Percentiles rank a stretch among this genome's conserved stretches.
phyloP scores from a whole-genome alignment of 371 early-diverging fungal species.

The Batkoa obscura region DNA sequence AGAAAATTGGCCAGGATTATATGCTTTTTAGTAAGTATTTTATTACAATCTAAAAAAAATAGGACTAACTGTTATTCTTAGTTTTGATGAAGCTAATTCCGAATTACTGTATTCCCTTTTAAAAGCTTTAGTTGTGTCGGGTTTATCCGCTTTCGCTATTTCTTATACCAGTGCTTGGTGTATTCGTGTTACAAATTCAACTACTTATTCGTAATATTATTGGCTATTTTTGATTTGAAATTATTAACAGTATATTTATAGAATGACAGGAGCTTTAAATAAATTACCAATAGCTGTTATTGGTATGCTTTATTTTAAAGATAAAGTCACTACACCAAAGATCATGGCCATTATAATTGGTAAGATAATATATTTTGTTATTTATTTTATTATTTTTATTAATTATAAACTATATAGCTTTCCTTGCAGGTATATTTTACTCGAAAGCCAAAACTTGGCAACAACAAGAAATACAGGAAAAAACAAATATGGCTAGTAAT shows the following conservation, averaged over 20 bases:
- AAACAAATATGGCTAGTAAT: not conserved
- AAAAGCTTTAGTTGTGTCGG: conserved; percentile 10
- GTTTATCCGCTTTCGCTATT: conserved; percentile 80
- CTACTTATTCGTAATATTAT: conserved; percentile 51
- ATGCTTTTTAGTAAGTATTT: conserved; percentile 28
- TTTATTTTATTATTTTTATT: not conserved
- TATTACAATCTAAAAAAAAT: not conserved
- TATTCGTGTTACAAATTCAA: conserved; percentile 83
- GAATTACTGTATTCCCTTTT: not conserved
- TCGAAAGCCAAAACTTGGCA: conserved; percentile 9
- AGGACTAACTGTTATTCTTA: not conserved
- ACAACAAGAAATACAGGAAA: not conserved
- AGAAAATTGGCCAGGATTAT: conserved; percentile 49
- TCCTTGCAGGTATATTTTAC: conserved; percentile 10
- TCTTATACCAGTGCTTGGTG: conserved; percentile 89
- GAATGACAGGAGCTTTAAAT: conserved; percentile 98
- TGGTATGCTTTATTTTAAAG: conserved; percentile 87
- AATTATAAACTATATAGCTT: conserved; percentile 3
- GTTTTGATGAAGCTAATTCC: not conserved
- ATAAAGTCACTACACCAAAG: conserved; percentile 57
- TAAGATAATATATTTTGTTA: not conserved
- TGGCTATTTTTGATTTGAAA: not conserved
- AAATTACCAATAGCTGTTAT: conserved; percentile 91
- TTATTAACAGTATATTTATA: conserved; percentile 9
- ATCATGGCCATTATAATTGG: conserved; percentile 69